These are phyloP conservation scores for Galerina sulciceps DNA, from an alignment of 768 basidiomycete genomes.

Conservation along the genomic window DNA sequence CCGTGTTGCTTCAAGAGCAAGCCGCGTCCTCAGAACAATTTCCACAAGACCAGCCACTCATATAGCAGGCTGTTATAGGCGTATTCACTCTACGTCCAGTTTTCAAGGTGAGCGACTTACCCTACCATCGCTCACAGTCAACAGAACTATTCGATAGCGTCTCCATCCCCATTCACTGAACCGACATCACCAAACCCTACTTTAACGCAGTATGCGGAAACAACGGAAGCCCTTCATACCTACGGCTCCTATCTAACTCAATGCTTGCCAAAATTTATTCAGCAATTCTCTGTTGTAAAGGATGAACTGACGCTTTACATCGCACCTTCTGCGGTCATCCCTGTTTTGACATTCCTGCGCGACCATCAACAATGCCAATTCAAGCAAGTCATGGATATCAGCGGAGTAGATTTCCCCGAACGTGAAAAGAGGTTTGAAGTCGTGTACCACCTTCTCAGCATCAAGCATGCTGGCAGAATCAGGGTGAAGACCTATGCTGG, in stretches of 20 bases:
- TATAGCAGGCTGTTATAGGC: constrained; percentile 29
- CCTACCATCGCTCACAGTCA: constrained; percentile 15
- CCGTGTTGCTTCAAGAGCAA: constrained; percentile 45
- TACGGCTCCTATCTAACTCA: constrained; percentile 94
- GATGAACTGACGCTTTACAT: constrained; percentile 94
- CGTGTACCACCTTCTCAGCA: constrained; percentile 91
- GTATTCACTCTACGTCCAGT: constrained; percentile 53
- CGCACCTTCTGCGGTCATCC: constrained; percentile 79
- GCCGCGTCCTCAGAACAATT: constrained; percentile 45
- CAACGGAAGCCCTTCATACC: constrained; percentile 81
- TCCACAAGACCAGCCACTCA: constrained; percentile 36
- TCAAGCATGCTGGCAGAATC: constrained; percentile 80
- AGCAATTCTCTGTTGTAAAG: constrained; percentile 96
- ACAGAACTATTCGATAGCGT: constrained; percentile 42
- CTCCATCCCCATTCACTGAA: constrained; percentile 84
- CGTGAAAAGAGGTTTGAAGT: constrained; percentile 94
- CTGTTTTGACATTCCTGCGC: constrained; percentile 88
- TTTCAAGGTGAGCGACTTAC: constrained; percentile 47
- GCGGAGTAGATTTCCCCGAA: constrained; percentile 94
- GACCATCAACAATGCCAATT: constrained; percentile 97
- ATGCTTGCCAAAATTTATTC: constrained; percentile 95
- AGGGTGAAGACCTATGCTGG: constrained; percentile 97
- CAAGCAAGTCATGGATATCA: constrained; percentile 91
- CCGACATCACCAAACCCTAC: constrained; percentile 89
- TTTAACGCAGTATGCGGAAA: constrained; percentile 67